phyloP scores from a whole-genome alignment of 257 asterid genomes.

The Salvia hispanica region DNA sequence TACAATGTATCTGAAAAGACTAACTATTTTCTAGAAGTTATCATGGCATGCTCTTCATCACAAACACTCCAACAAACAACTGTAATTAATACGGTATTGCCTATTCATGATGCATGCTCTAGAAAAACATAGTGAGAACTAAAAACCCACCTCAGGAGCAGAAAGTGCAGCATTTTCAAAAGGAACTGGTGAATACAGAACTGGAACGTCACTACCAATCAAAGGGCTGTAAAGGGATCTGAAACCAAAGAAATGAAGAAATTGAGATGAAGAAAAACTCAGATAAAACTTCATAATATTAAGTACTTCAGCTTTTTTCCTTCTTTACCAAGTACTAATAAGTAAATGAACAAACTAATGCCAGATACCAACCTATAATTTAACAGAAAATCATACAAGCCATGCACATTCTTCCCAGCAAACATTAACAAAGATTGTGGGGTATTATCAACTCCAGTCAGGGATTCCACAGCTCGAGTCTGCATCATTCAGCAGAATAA shows the following conservation, averaged over 20 bases:
- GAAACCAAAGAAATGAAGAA: slow-evolving; percentile 37
- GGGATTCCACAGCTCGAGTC: slow-evolving; percentile 57
- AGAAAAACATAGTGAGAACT: slow-evolving; percentile 16
- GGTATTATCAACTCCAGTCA: slow-evolving; percentile 70
- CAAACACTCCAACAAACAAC: slow-evolving; percentile 14
- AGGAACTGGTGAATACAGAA: slow-evolving; percentile 80
- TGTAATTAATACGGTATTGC: slow-evolving; percentile 20
- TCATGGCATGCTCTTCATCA: slow-evolving; percentile 3
- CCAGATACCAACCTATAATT: slow-evolving; percentile 66
- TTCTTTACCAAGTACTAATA: slow-evolving; percentile 7
- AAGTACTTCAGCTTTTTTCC: slow-evolving; percentile 10
- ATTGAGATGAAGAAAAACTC: slow-evolving; percentile 13
- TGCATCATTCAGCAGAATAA: slow-evolving; percentile 42
- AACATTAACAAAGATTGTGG: slow-evolving; percentile 77
- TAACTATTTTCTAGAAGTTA: background rate
- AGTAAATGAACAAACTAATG: slow-evolving; percentile 11
- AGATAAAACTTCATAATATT: slow-evolving; percentile 10
- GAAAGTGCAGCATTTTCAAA: slow-evolving; percentile 80
- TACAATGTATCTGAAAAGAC: background rate
- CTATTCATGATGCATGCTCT: slow-evolving; percentile 10
- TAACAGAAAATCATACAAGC: slow-evolving; percentile 71
- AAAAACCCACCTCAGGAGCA: slow-evolving; percentile 78
- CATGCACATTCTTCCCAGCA: slow-evolving; percentile 72
- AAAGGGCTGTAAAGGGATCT: slow-evolving; percentile 65
- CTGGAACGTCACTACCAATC: slow-evolving; percentile 84